Percentiles rank a stretch among this genome's conserved stretches.
These are phyloP conservation scores for Alternaria triticina DNA, from an alignment of 2,329 filamentous ascomycete genomes.

Conservation along the genomic window DNA sequence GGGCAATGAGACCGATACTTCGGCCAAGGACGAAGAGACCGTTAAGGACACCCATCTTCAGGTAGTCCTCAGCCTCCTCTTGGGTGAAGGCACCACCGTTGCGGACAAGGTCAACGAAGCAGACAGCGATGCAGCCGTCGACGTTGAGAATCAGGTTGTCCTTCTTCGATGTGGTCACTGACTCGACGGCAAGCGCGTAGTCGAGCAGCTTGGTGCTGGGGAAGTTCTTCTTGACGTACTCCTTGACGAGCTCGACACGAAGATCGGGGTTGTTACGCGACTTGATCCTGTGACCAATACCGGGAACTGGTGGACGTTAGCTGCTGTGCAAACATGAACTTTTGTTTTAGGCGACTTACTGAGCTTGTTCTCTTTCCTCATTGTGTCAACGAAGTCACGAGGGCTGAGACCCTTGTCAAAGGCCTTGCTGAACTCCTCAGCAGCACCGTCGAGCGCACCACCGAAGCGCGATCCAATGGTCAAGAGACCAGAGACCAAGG, in stretches of 20 bases:
- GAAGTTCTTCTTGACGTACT: constrained; percentile 98
- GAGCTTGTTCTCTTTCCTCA: constrained; percentile 99
- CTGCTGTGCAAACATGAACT: background rate
- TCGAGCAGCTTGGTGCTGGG: constrained; percentile 97
- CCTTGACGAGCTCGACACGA: constrained; percentile 98
- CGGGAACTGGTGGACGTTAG: constrained; percentile 67
- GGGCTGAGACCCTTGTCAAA: constrained; percentile 98
- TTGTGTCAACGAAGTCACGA: constrained; percentile 97
- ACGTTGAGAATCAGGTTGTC: constrained; percentile 99
- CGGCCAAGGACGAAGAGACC: constrained; percentile 98
- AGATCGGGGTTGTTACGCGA: constrained; percentile 99
- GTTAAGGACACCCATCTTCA: constrained; percentile 98
- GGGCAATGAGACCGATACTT: constrained; percentile 98
- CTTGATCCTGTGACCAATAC: constrained; percentile 99
- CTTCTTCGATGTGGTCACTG: constrained; percentile 99
- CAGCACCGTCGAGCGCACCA: constrained; percentile 96
- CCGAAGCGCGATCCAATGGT: constrained; percentile 98
- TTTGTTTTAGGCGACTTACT: constrained; percentile 59
- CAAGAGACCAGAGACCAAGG: constrained; percentile 93
- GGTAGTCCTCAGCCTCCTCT: constrained; percentile 98
- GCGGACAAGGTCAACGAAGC: constrained; percentile 96
- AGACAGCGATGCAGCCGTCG: constrained; percentile 96
- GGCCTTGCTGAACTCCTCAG: constrained; percentile 97
- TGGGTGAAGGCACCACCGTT: constrained; percentile 96
- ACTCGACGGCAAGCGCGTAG: constrained; percentile 97